Evolutionary conservation across 768 basidiomycete species (phyloP).

Genomic region (Peribolospora baueri): DNA sequence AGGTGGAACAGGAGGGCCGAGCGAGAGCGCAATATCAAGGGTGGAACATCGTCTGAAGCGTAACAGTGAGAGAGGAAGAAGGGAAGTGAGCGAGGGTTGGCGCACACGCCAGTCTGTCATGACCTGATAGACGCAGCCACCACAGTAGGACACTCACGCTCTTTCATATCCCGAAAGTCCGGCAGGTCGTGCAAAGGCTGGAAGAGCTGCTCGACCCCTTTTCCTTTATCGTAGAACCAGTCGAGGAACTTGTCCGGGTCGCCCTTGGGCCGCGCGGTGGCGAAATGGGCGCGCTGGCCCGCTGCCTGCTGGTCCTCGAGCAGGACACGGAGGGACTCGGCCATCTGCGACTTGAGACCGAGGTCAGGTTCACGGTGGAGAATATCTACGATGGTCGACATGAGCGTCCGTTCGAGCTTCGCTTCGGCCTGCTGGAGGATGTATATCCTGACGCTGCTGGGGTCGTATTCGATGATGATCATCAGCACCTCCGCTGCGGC

Average conservation of each 20-base stretch:
- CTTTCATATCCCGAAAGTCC: conserved; percentile 15
- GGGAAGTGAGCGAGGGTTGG: too few relatives aligned
- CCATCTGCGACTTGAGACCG: conserved; percentile 70
- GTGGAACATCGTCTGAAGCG: too few relatives aligned
- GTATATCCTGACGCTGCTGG: conserved; percentile 60
- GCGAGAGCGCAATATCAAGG: too few relatives aligned
- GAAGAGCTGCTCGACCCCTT: conserved; percentile 48
- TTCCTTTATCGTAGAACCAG: conserved; percentile 57
- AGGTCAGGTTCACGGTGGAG: conserved; percentile 57
- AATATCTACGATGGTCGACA: conserved; percentile 48
- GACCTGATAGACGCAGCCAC: too few relatives aligned
- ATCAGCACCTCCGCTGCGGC: conserved; percentile 68
- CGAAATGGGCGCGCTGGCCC: conserved; percentile 2
- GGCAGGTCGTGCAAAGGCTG: conserved; percentile 53
- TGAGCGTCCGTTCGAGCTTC: conserved; percentile 30
- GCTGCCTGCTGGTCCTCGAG: conserved; percentile 29
- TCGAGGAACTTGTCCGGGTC: conserved; percentile 71
- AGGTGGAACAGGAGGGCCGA: conserved; percentile 51
- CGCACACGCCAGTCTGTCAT: too few relatives aligned
- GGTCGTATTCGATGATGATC: conserved; percentile 68
- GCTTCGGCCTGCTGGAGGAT: conserved; percentile 31
- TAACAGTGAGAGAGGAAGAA: too few relatives aligned
- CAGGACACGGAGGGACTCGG: conserved; percentile 60
- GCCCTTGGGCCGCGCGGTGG: conserved; percentile 19
- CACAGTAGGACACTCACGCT: too few relatives aligned